Evolutionary conservation across 2,329 filamentous ascomycete genomes (phyloP).

Genomic region (Exophiala mesophila): DNA sequence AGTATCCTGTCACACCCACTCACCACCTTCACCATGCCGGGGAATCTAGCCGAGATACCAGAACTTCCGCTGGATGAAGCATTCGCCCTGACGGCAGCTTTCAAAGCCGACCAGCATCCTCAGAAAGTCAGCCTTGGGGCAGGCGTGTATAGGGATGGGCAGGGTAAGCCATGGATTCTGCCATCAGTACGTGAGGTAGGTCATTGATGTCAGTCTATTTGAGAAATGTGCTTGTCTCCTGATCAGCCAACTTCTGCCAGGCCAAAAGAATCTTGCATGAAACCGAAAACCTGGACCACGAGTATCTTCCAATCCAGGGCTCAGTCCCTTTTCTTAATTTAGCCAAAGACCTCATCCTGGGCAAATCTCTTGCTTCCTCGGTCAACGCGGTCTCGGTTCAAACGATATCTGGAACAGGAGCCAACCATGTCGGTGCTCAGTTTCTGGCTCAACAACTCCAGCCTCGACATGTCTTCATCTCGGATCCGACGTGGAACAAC

Average conservation of each 20-base stretch:
- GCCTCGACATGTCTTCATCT: slow-evolving; percentile 72
- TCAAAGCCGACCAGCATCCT: slow-evolving; percentile 24
- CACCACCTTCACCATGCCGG: too few relatives aligned
- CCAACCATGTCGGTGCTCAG: slow-evolving; percentile 83
- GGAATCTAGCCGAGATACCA: too few relatives aligned
- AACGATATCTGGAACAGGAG: slow-evolving; percentile 93
- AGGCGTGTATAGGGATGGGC: slow-evolving; percentile 38
- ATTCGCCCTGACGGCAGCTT: slow-evolving; percentile 11
- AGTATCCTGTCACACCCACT: too few relatives aligned
- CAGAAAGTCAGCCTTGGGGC: slow-evolving; percentile 37
- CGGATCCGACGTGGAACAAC: slow-evolving; percentile 94
- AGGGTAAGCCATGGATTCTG: slow-evolving; percentile 35
- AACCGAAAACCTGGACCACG: slow-evolving; percentile 78
- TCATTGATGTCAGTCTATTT: too few relatives aligned
- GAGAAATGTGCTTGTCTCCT: too few relatives aligned
- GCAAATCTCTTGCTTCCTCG: slow-evolving; percentile 49
- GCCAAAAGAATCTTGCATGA: slow-evolving; percentile 72
- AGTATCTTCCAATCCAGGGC: slow-evolving; percentile 93
- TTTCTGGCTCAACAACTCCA: slow-evolving; percentile 87
- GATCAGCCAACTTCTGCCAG: too few relatives aligned
- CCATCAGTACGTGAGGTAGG: slow-evolving; percentile 47
- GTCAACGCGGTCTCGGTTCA: slow-evolving; percentile 65
- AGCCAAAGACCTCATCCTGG: slow-evolving; percentile 79
- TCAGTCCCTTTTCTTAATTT: slow-evolving; percentile 76
- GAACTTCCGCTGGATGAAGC: slow-evolving; percentile 34